These are phyloP conservation scores for Plasmodium relictum DNA, from an alignment of 169 alveolate species.

Conservation along the genomic window DNA sequence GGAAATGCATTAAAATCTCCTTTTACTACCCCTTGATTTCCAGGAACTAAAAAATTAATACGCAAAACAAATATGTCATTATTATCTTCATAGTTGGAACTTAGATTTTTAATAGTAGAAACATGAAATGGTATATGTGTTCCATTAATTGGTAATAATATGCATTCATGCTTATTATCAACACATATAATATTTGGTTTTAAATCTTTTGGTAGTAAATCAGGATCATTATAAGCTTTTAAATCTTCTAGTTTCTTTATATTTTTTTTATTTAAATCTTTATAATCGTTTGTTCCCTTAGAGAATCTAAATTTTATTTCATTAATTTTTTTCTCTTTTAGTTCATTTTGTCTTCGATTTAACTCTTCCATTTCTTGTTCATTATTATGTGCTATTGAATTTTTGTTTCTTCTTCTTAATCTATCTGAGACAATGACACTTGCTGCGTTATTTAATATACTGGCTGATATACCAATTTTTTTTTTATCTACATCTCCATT, in stretches of 20 bases:
- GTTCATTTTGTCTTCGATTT: conserved; percentile 87
- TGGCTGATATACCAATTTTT: conserved; percentile 84
- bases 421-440: conserved; percentile 85
- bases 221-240: conserved; percentile 87
- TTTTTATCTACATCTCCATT: conserved; percentile 55
- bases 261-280: conserved; percentile 84
- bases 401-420: conserved; percentile 81
- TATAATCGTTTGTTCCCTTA: conserved; percentile 86
- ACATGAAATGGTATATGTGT: conserved; percentile 93
- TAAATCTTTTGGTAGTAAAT: conserved; percentile 89
- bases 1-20: conserved; percentile 89
- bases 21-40: conserved; percentile 90
- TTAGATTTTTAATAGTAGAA: conserved; percentile 92
- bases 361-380: conserved; percentile 82
- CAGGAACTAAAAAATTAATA: conserved; percentile 95
- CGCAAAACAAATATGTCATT: conserved; percentile 90
- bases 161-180: conserved; percentile 89
- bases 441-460: conserved; percentile 84
- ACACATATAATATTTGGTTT: conserved; percentile 89
- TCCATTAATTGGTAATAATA: conserved; percentile 92
- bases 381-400: conserved; percentile 79
- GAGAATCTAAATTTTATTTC: conserved; percentile 89
- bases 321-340: conserved; percentile 88
- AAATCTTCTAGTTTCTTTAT: conserved; percentile 90
- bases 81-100: conserved; percentile 92